A percentile compares a stretch with the other conserved stretches of the same genome.
phyloP scores from a whole-genome alignment of 2,329 filamentous ascomycete genomes.

The Cephalotrichum gorgonifer region DNA sequence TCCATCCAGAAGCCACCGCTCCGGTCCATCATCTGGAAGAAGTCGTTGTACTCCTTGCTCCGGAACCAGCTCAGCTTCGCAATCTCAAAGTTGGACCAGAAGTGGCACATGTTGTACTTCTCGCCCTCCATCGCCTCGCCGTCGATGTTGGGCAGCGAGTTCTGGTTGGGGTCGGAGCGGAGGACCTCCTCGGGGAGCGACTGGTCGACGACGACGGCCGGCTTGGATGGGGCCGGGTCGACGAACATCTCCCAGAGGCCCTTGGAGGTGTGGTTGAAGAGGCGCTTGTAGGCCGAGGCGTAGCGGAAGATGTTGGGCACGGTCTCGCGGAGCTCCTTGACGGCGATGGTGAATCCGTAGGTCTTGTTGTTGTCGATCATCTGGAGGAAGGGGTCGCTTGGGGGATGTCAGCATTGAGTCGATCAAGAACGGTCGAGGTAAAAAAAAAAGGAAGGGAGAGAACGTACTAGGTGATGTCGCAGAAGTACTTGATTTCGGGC shows the following conservation, averaged over 20 bases:
- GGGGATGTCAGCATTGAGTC: not conserved
- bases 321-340: slow-evolving; percentile 95
- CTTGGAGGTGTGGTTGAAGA: slow-evolving; percentile 81
- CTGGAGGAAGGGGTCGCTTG: slow-evolving; percentile 83
- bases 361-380: slow-evolving; percentile 96
- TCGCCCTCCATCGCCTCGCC: slow-evolving; percentile 94
- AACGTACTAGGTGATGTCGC: slow-evolving; percentile 89
- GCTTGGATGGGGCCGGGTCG: slow-evolving; percentile 56
- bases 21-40: slow-evolving; percentile 97
- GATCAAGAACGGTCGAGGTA: not conserved
- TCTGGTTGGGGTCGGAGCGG: slow-evolving; percentile 60
- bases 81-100: slow-evolving; percentile 99
- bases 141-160: slow-evolving; percentile 70
- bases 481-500: slow-evolving; percentile 99
- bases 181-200: slow-evolving; percentile 69
- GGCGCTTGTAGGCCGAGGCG: slow-evolving; percentile 92
- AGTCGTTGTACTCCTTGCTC: slow-evolving; percentile 94
- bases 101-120: slow-evolving; percentile 99
- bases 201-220: slow-evolving; percentile 47
- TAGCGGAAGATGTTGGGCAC: slow-evolving; percentile 99
- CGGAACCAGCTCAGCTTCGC: slow-evolving; percentile 90
- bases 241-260: slow-evolving; percentile 99
- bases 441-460: slow-evolving; percentile 3
- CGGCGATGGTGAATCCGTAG: slow-evolving; percentile 96
- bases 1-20: slow-evolving; percentile 99